A percentile compares a stretch with the other conserved stretches of the same genome.
Conservation (phyloP, 495 filamentous ascomycete genomes). For the Daldinia bambusicola region DNA sequence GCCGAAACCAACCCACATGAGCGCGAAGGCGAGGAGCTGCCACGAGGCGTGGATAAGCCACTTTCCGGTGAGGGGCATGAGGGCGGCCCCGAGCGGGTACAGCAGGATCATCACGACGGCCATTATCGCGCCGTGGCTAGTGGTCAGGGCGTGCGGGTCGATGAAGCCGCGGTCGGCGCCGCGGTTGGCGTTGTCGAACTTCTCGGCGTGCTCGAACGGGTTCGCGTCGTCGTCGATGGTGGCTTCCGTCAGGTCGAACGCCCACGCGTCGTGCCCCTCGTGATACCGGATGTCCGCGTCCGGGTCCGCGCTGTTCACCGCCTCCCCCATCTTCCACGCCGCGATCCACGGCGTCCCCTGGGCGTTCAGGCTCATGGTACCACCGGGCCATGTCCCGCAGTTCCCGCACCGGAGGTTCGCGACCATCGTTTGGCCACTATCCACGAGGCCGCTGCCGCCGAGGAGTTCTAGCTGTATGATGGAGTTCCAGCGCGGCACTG, state of each 20-base stretch:
- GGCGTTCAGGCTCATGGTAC: conserved; percentile 62
- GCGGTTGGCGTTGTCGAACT: conserved; percentile 44
- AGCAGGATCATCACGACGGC: conserved; percentile 64
- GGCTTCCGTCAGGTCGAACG: conserved; percentile 65
- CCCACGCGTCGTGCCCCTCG: conserved; percentile 62
- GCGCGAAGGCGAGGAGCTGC: conserved; percentile 66
- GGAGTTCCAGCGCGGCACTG: conserved; percentile 63
- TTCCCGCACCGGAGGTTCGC: conserved; percentile 67
- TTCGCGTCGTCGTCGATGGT: conserved; percentile 67
- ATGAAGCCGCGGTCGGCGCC: conserved; percentile 24
- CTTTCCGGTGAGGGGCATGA: conserved; percentile 64
- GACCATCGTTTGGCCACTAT: conserved; percentile 61
- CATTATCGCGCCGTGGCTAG: conserved; percentile 65
- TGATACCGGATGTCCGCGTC: conserved; percentile 68
- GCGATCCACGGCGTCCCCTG: conserved; percentile 70
- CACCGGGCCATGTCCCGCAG: conserved; percentile 65
- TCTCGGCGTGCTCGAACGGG: conserved; percentile 59
- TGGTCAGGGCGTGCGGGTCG: conserved; percentile 40
- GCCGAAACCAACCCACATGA: conserved; percentile 69
- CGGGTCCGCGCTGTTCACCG: conserved; percentile 64
- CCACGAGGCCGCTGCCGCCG: conserved; percentile 68
- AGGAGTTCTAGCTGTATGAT: conserved; percentile 64
- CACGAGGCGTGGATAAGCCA: conserved; percentile 66
- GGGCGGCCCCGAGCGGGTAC: conserved; percentile 66
- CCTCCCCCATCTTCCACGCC: conserved; percentile 66